Evolutionary conservation across 2,329 filamentous ascomycete species (phyloP), one percentile per base, ranked within the genome.

Genomic region (Fusarium mangiferae): DNA sequence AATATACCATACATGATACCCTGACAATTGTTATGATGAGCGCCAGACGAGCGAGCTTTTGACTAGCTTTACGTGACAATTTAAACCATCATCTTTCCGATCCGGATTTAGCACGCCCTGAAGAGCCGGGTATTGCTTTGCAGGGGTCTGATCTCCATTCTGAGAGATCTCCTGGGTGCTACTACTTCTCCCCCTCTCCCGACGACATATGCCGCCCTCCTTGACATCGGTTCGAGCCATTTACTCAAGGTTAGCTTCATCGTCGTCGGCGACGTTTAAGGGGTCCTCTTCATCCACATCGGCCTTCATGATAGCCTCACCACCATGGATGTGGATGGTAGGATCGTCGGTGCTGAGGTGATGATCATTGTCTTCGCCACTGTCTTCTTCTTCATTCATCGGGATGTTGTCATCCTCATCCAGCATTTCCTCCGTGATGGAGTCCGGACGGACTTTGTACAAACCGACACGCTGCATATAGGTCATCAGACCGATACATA

Each of bases 1-100:
- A 77, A 78, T 78, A 75, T 60, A 72, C 54, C 70, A 78, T 68
- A 69, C 58, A 77, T 80, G 79, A 80, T 80, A 80, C 78, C 78
- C 78, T 77, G 61, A 68, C 15, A 51, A 72, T 45, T 35, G 26
- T n/a, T 38, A 46, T 60, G 33, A 20, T 33, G 28, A 46, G 24
- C 18, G 7, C 18, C n/a, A 22, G 24, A 33, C 20, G 5, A 46
- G 66, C n/a, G 36, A 48, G 26, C 4, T 17, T 26, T 24, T 44
- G 26, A 15, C 28, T 38, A 14, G 41, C 22, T 26, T 41, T 28
- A 24, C 28, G 14, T 41, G 46, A 35, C 20, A 24, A 17, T 42
- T 30, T n/a, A 13, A 12, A 33, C 6, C 33, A 13, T 33, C 30
- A 33, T 33, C 33, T n/a, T n/a, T n/a, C 14, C 22, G 22, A 42